Percentiles rank a stretch among this genome's conserved stretches.
Conservation (phyloP, 2,329 filamentous ascomycete species). For the Ustilaginoidea virens region DNA sequence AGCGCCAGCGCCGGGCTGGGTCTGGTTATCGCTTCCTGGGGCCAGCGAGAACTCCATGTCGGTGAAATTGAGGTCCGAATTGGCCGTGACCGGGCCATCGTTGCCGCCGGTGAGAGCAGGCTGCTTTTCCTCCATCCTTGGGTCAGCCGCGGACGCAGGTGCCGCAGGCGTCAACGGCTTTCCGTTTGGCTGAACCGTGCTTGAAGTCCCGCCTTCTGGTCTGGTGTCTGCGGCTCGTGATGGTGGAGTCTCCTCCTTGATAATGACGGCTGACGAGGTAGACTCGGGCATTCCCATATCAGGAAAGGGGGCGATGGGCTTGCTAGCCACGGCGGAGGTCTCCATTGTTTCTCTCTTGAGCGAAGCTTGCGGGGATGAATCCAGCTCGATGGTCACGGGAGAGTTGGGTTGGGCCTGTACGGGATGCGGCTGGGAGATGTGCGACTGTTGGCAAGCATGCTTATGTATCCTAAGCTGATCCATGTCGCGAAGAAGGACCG, state of each 20-base stretch:
- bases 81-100: conserved; percentile 7
- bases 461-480: conserved; percentile 20
- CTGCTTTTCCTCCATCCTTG: conserved; percentile 13
- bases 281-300: conserved; percentile 34
- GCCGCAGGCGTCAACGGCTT: conserved; percentile 11
- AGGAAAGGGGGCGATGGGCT: conserved; percentile 34
- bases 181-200: conserved; percentile 12
- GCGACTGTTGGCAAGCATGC: conserved; percentile 7
- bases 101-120: conserved; percentile 8
- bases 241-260: conserved; percentile 11
- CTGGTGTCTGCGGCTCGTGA: no score
- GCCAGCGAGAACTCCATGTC: conserved; percentile 41
- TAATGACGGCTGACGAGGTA: conserved; percentile 6
- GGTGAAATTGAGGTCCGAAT: conserved; percentile 34
- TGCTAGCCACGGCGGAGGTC: conserved; percentile 16
- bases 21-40: conserved; percentile 19
- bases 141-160: conserved; percentile 13
- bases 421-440: conserved; percentile 10
- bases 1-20: conserved; percentile 7
- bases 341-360: conserved; percentile 17
- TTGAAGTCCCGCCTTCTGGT: background rate
- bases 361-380: conserved; percentile 15
- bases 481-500: conserved; percentile 38
- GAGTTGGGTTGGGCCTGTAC: conserved; percentile 20
- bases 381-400: conserved; percentile 21